Percentiles rank a stretch among this genome's conserved stretches.
phyloP scores from a whole-genome alignment of 2,329 filamentous ascomycete species.

The Neopestalotiopsis clavispora region DNA sequence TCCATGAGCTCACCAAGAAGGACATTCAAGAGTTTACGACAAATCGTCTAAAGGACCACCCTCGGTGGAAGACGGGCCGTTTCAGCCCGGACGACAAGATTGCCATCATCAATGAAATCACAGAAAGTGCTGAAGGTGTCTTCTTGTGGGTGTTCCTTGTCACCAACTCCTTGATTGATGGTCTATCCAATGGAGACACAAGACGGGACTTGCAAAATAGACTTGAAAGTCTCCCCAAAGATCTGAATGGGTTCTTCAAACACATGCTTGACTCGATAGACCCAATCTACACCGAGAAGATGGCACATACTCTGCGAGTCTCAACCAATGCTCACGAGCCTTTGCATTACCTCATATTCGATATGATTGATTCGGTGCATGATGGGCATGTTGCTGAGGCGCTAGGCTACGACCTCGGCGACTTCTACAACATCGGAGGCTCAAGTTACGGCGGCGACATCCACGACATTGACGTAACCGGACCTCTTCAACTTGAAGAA shows the following conservation, averaged over 20 bases:
- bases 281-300: too few relatives aligned
- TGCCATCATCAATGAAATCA: neutral
- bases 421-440: too few relatives aligned
- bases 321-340: too few relatives aligned
- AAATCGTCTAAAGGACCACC: neutral
- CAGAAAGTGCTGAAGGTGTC: neutral
- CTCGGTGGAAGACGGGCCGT: neutral
- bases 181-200: neutral
- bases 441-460: too few relatives aligned
- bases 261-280: slow-evolving; percentile 5
- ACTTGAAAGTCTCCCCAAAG: neutral
- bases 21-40: neutral
- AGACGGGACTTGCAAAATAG: neutral
- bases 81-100: too few relatives aligned
- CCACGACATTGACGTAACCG: too few relatives aligned
- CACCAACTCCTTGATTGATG: neutral
- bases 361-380: too few relatives aligned
- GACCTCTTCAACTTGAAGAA: too few relatives aligned
- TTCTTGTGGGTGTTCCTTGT: neutral
- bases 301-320: too few relatives aligned
- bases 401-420: too few relatives aligned
- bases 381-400: too few relatives aligned
- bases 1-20: neutral
- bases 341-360: too few relatives aligned
- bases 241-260: neutral